A percentile compares a stretch with the other conserved stretches of the same genome.
These are phyloP conservation scores for Arachnomyces sp. DNA, from an alignment of 2,329 filamentous ascomycete genomes.

Conservation along the genomic window DNA sequence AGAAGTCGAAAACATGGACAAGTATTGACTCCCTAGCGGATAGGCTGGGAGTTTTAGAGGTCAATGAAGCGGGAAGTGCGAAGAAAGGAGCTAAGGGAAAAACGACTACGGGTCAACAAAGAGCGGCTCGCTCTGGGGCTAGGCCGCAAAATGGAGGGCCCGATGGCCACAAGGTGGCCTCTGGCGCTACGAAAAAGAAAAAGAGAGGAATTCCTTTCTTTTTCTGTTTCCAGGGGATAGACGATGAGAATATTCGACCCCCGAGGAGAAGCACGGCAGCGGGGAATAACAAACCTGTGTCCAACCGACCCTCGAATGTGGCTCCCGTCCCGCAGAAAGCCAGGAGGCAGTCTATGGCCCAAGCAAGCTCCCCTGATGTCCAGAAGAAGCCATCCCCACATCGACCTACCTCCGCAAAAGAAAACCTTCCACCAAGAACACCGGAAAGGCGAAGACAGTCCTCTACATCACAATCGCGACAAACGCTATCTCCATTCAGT, in stretches of 20 bases:
- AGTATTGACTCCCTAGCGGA: constrained; percentile 85
- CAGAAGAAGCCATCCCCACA: neutral
- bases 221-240: neutral
- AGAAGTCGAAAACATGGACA: constrained; percentile 54
- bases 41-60: constrained; percentile 63
- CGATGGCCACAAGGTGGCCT: neutral
- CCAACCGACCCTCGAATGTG: no score
- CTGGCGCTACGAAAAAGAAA: neutral
- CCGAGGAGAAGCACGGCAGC: constrained; percentile 1
- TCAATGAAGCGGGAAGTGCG: constrained; percentile 35
- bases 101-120: constrained; percentile 13
- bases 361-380: neutral
- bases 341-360: neutral
- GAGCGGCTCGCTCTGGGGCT: constrained; percentile 8
- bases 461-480: constrained; percentile 7
- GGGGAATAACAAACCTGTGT: neutral
- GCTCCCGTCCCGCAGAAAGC: no score
- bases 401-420: constrained; percentile 2
- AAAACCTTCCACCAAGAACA: constrained; percentile 4
- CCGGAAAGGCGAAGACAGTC: constrained; percentile 4
- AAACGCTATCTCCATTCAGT: constrained; percentile 7
- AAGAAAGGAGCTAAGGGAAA: constrained; percentile 13
- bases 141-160: constrained; percentile 7
- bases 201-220: neutral
- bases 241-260: neutral